Evolutionary conservation across 1,284 basidiomycete genomes (phyloP).

Genomic region (Takashimella tepidaria): DNA sequence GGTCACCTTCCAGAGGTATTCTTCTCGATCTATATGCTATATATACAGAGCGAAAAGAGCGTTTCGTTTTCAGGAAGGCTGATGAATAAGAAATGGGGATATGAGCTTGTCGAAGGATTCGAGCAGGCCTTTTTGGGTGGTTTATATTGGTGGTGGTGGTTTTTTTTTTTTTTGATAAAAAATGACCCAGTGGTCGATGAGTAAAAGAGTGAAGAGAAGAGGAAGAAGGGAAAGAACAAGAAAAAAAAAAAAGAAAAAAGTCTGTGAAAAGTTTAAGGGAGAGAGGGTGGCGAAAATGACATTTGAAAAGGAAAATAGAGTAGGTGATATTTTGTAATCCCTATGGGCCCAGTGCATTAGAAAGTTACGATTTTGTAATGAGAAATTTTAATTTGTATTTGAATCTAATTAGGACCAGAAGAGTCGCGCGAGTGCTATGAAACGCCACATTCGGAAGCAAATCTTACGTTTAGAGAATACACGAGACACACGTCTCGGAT

Average conservation of each 20-base stretch:
- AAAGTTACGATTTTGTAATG: not conserved
- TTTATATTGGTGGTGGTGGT: conserved; percentile 5
- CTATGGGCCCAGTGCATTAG: not conserved
- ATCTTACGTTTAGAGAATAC: too few species aligned
- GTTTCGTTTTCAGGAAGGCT: conserved; percentile 2
- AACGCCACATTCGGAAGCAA: not conserved
- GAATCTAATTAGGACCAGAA: too few species aligned
- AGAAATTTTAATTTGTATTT: too few species aligned
- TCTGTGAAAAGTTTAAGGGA: not conserved
- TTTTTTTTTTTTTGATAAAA: conserved; percentile 1
- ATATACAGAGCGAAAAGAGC: conserved; percentile 21
- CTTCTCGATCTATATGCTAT: conserved; percentile 15
- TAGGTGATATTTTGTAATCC: not conserved
- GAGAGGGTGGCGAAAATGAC: not conserved
- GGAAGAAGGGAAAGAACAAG: conserved; percentile 4
- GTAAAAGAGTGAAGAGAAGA: conserved; percentile 5
- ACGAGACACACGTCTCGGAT: not conserved
- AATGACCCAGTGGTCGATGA: conserved; percentile 7
- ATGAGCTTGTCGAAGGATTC: not conserved
- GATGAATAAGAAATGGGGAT: not conserved
- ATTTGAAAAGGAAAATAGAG: not conserved
- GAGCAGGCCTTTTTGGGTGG: not conserved
- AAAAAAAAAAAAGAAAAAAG: conserved; percentile 1
- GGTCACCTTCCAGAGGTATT: not conserved
- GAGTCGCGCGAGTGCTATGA: not conserved